Percentiles rank a stretch among this genome's conserved stretches.
Conservation (phyloP, 768 basidiomycete species). For the Mycena latifolia region DNA sequence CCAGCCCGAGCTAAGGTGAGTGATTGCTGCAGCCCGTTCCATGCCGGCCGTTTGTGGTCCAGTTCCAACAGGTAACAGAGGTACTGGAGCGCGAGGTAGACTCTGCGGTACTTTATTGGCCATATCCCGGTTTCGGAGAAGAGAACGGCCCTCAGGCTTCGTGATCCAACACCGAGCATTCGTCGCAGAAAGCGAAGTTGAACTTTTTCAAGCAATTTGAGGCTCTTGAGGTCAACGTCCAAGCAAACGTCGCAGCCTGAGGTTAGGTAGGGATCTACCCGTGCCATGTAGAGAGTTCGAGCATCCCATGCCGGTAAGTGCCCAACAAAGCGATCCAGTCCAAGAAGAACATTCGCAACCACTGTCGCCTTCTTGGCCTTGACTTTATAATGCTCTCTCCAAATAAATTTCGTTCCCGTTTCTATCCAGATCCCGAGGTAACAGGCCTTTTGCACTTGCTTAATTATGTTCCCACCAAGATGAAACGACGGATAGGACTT, state of each 20-base stretch:
- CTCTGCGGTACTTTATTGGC: conserved; percentile 6
- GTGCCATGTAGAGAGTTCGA: too few species aligned
- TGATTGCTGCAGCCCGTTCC: too few species aligned
- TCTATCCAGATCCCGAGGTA: conserved; percentile 11
- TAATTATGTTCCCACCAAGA: not conserved
- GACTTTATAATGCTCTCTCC: too few species aligned
- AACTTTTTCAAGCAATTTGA: not conserved
- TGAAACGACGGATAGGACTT: not conserved
- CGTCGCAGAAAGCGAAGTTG: too few species aligned
- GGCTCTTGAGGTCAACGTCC: conserved; percentile 1
- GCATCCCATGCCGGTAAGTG: too few species aligned
- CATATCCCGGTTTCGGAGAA: not conserved
- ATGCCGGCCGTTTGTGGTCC: not conserved
- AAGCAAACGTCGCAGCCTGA: conserved; percentile 2
- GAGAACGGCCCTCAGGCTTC: too few species aligned
- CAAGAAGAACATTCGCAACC: too few species aligned
- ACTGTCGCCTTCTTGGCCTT: too few species aligned
- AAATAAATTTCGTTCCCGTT: conserved; percentile 1
- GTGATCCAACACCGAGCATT: too few species aligned
- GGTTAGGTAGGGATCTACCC: conserved; percentile 3
- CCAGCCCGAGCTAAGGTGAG: too few species aligned
- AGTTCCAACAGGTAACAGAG: conserved; percentile 9
- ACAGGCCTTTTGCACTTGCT: not conserved
- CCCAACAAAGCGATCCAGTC: too few species aligned
- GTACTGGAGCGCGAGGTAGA: conserved; percentile 4